phyloP scores from a whole-genome alignment of 225 moss, liverwort and hornwort species.

The Bryum argenteum region DNA sequence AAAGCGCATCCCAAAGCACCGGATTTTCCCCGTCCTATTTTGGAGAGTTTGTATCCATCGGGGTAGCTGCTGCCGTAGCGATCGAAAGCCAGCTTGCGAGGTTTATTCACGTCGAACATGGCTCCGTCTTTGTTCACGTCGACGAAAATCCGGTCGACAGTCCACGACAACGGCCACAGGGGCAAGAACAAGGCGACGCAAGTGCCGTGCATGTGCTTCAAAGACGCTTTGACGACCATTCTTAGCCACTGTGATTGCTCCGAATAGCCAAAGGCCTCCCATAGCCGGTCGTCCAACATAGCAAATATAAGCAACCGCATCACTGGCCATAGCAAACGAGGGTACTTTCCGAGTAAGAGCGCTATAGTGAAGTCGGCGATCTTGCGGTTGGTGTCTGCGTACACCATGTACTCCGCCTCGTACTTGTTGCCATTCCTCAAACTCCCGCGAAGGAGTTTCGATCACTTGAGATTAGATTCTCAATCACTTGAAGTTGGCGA shows the following conservation, averaged over 20 bases:
- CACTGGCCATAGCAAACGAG: conserved; percentile 22
- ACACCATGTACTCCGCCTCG: conserved; percentile 42
- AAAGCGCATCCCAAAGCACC: conserved; percentile 21
- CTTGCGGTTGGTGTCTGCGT: conserved; percentile 35
- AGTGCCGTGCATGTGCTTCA: conserved; percentile 17
- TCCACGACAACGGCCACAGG: conserved; percentile 39
- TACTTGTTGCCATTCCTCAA: conserved; percentile 42
- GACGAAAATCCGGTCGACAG: conserved; percentile 24
- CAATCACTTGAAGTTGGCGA: neutral
- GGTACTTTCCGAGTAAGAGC: conserved; percentile 26
- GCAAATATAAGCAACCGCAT: conserved; percentile 36
- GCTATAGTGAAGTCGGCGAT: conserved; percentile 31
- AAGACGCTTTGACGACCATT: neutral
- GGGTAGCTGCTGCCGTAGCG: conserved; percentile 31
- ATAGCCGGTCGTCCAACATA: conserved; percentile 47
- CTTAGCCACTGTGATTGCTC: conserved; percentile 33
- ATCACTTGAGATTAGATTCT: neutral
- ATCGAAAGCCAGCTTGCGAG: conserved; percentile 27
- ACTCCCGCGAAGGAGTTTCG: conserved; percentile 16
- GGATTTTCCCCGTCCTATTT: conserved; percentile 29
- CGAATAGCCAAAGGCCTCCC: conserved; percentile 39
- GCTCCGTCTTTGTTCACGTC: conserved; percentile 31
- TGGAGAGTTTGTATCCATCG: conserved; percentile 46
- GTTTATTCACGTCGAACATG: conserved; percentile 21
- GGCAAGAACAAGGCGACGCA: conserved; percentile 32